These are phyloP conservation scores for Bauhinia variegata DNA, from an alignment of 306 rosid genomes.

Conservation along the genomic window DNA sequence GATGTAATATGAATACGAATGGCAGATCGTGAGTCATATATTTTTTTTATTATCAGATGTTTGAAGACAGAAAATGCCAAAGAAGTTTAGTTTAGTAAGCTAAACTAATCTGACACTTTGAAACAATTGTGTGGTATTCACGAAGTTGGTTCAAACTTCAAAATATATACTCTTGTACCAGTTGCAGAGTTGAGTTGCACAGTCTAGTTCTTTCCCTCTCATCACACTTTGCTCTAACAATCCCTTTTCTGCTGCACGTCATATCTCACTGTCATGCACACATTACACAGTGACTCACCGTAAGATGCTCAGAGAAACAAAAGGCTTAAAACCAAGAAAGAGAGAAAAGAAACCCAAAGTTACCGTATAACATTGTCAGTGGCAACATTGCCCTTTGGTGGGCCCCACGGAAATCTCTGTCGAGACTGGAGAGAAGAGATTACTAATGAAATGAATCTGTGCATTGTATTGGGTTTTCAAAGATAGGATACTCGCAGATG, in stretches of 20 bases:
- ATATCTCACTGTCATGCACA: constrained; percentile 39
- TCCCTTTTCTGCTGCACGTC: constrained; percentile 32
- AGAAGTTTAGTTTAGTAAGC: no score
- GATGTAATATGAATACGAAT: not conserved
- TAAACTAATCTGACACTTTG: no score
- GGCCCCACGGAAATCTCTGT: constrained; percentile 43
- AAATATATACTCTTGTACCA: constrained; percentile 63
- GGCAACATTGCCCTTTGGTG: constrained; percentile 9
- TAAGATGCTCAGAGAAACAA: constrained; percentile 43
- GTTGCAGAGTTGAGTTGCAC: constrained; percentile 23
- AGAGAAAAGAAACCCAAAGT: not conserved
- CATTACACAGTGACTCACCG: constrained; percentile 37
- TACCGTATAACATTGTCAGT: constrained; percentile 50
- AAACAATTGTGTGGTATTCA: constrained; percentile 41
- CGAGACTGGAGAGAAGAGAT: not conserved
- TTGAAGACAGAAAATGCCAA: constrained; percentile 59
- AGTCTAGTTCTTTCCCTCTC: constrained; percentile 25
- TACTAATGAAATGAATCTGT: not conserved
- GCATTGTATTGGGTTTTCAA: no score
- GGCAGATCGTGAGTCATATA: constrained; percentile 21
- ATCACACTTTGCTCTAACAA: no score
- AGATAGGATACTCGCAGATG: no score
- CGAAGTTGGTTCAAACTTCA: constrained; percentile 86
- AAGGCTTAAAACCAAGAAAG: not conserved
- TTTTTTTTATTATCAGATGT: constrained; percentile 59